Conservation (phyloP, 495 filamentous ascomycete genomes). For the Penicillium daleae region DNA sequence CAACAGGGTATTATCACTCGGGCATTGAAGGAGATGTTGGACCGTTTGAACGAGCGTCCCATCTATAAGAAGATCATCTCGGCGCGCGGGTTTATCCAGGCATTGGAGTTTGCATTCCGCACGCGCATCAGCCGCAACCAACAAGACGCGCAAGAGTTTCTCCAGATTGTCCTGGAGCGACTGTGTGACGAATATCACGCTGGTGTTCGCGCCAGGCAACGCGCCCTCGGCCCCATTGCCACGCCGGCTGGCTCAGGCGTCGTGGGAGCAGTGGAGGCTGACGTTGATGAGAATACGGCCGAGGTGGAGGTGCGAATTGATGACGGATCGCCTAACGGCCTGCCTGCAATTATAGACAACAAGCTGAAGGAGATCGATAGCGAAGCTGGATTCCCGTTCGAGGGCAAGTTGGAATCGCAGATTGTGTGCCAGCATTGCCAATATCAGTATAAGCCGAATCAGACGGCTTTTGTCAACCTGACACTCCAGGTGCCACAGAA, state of each 20-base stretch:
- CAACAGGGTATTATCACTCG: constrained; percentile 82
- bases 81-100: constrained; percentile 74
- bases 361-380: constrained; percentile 50
- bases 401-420: constrained; percentile 85
- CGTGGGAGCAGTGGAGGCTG: constrained; percentile 21
- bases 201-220: constrained; percentile 67
- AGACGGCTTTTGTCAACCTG: constrained; percentile 86
- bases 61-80: constrained; percentile 95
- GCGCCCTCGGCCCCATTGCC: constrained; percentile 31
- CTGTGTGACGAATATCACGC: constrained; percentile 93
- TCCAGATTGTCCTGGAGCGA: constrained; percentile 91
- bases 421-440: constrained; percentile 89
- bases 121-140: constrained; percentile 91
- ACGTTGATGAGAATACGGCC: constrained; percentile 26
- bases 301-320: constrained; percentile 49
- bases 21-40: constrained; percentile 89
- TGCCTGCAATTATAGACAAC: constrained; percentile 49
- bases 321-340: constrained; percentile 42
- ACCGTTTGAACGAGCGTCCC: constrained; percentile 90
- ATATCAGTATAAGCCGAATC: constrained; percentile 82
- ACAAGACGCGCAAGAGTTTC: constrained; percentile 98
- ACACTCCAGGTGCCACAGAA: constrained; percentile 90
- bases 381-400: constrained; percentile 82
- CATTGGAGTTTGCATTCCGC: constrained; percentile 82
- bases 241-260: constrained; percentile 22